These are phyloP conservation scores for Quercus berberidifolia DNA, from an alignment of 306 rosid species.

Conservation along the genomic window DNA sequence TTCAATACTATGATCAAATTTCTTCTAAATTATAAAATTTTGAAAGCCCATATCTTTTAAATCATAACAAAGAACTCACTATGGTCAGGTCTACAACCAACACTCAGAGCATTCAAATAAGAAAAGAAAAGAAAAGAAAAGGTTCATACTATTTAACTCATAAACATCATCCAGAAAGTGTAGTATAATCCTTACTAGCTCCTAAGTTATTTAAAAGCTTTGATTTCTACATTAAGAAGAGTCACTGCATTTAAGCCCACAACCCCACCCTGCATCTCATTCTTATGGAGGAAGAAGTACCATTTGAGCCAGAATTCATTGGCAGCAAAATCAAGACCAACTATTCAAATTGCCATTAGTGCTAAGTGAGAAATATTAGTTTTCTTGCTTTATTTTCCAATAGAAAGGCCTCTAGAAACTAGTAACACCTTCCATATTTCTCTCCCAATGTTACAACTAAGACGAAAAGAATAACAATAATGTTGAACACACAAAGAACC, in stretches of 20 bases:
- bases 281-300: too few species aligned
- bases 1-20: background rate
- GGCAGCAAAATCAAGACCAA: background rate
- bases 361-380: background rate
- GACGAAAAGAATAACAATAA: background rate
- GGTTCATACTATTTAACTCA: background rate
- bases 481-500: background rate
- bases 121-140: background rate
- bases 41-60: background rate
- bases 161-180: background rate
- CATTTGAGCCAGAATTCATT: too few species aligned
- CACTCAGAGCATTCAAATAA: background rate
- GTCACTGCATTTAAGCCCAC: background rate
- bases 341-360: background rate
- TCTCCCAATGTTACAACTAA: background rate
- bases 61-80: background rate
- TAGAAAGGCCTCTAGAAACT: conserved; percentile 1
- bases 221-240: background rate
- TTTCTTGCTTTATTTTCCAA: background rate
- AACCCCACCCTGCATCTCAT: too few species aligned
- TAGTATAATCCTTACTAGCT: background rate
- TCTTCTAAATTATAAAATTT: background rate
- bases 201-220: background rate
- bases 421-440: background rate
- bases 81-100: background rate